phyloP scores from a whole-genome alignment of 352 stramenopile species.

The Phytophthora fragariae region DNA sequence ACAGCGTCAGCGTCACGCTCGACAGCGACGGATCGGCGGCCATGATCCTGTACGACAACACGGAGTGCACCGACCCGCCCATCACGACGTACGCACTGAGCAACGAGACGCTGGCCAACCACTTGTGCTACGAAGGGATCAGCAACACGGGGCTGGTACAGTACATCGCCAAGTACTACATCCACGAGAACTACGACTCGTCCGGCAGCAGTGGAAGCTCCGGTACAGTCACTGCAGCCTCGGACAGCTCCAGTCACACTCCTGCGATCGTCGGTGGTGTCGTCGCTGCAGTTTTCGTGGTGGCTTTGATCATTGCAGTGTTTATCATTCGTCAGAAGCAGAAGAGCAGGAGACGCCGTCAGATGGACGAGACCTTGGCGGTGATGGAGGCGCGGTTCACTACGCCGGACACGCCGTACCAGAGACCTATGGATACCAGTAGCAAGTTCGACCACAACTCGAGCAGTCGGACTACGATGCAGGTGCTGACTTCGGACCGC shows the following conservation, averaged over 20 bases:
- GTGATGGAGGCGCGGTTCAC: slow-evolving; percentile 19
- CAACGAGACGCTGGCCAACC: slow-evolving; percentile 22
- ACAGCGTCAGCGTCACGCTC: slow-evolving; percentile 29
- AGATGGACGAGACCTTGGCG: slow-evolving; percentile 19
- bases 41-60: slow-evolving; percentile 30
- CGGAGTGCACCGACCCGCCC: slow-evolving; percentile 17
- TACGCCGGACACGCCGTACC: neutral
- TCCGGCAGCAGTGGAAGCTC: slow-evolving; percentile 5
- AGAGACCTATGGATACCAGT: neutral
- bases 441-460: slow-evolving; percentile 15
- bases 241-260: slow-evolving; percentile 6
- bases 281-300: slow-evolving; percentile 8
- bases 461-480: slow-evolving; percentile 17
- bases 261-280: slow-evolving; percentile 8
- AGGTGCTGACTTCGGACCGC: slow-evolving; percentile 15
- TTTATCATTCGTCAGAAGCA: slow-evolving; percentile 5
- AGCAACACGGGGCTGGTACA: slow-evolving; percentile 24
- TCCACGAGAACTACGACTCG: slow-evolving; percentile 24
- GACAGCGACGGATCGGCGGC: slow-evolving; percentile 17
- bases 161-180: slow-evolving; percentile 26
- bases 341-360: slow-evolving; percentile 5
- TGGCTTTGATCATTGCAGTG: slow-evolving; percentile 3
- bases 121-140: slow-evolving; percentile 33
- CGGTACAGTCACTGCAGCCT: neutral
- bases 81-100: slow-evolving; percentile 26